phyloP scores from a whole-genome alignment of 495 filamentous ascomycete genomes.

The Bryoglossum gracile region DNA sequence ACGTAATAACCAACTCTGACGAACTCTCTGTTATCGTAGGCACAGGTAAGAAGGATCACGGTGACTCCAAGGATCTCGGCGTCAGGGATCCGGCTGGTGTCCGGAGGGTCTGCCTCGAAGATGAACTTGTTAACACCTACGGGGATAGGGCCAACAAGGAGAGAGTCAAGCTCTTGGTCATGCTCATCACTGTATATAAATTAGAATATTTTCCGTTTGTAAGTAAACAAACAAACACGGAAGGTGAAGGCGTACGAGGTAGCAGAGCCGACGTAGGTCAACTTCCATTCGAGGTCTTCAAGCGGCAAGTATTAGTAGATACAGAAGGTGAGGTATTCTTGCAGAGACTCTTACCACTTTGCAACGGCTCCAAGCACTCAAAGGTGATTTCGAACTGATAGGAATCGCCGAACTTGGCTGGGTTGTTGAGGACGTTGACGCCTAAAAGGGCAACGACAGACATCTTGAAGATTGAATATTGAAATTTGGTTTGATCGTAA shows the following conservation, averaged over 20 bases:
- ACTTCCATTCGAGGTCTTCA: conserved; percentile 95
- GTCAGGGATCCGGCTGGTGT: conserved; percentile 80
- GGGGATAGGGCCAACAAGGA: conserved; percentile 93
- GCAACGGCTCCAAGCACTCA: conserved; percentile 86
- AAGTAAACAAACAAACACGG: too few relatives aligned
- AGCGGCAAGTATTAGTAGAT: not conserved
- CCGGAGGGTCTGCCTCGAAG: conserved; percentile 90
- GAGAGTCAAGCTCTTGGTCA: conserved; percentile 94
- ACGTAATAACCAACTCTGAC: conserved; percentile 99
- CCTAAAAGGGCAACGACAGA: conserved; percentile 93
- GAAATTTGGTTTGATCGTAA: not conserved
- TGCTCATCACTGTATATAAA: conserved; percentile 66
- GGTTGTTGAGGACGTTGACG: conserved; percentile 94
- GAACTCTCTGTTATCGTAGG: conserved; percentile 93
- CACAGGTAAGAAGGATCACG: conserved; percentile 91
- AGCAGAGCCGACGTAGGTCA: conserved; percentile 97
- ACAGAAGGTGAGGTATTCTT: not conserved
- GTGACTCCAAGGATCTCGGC: conserved; percentile 96
- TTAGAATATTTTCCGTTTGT: conserved; percentile 5
- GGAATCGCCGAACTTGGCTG: conserved; percentile 76
- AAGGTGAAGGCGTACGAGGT: conserved; percentile 64
- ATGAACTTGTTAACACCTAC: conserved; percentile 98
- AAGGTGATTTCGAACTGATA: conserved; percentile 99
- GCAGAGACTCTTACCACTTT: conserved; percentile 59
- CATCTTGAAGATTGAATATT: conserved; percentile 52